Base-by-base conservation (phyloP, 2,329 filamentous ascomycete species). In the Fusarium dlaminii region DNA sequence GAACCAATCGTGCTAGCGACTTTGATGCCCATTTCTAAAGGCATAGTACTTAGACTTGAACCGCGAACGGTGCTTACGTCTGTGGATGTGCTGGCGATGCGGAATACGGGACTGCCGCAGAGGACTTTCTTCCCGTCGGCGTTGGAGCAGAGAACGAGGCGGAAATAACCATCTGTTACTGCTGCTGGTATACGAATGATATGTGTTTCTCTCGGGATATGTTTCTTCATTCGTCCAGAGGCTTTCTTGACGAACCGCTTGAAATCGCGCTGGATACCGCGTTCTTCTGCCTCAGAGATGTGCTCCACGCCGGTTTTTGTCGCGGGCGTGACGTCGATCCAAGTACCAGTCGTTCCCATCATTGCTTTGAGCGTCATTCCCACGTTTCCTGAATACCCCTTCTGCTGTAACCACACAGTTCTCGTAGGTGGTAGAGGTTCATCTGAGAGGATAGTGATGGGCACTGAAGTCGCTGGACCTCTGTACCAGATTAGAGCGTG, bases 281-380 rank as follows among this genome's bases (percentile, higher is more conserved):
- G 86, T 78, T 93, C 92, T 40, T 93, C 90, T 2, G 81, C 82
- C 2, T 85, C 83, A 0, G 87, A 82, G 4, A 93, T 76, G 52
- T 91, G 86, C 2, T 87, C 82, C 0, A 84, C 76, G 1, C 80
- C 77, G 0, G 88, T 85, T 29, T 84, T 83, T 5, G 85, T 80
- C 1, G 83, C 83, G 0, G 92, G 92, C 0, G 92, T 94, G 6
- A 93, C 91, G 66, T 94, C 87, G 18, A 93, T 83, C 92, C 92
- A 94, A 75, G 83, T 85, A 13, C 86, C 84, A 18, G 86, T 89
- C 0, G 87, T 85, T 13, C 90, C 88, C 40, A 93, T 82, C 3
- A 93, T 80, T 0, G 90, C 88, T 78, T 92, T 92, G 34, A 91
- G 82, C 12, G 86, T 86, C 88, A 94, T 92, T 24, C 92, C 92